Base-by-base conservation (phyloP, 441 rosid genomes). In the Oxalis stricta region DNA sequence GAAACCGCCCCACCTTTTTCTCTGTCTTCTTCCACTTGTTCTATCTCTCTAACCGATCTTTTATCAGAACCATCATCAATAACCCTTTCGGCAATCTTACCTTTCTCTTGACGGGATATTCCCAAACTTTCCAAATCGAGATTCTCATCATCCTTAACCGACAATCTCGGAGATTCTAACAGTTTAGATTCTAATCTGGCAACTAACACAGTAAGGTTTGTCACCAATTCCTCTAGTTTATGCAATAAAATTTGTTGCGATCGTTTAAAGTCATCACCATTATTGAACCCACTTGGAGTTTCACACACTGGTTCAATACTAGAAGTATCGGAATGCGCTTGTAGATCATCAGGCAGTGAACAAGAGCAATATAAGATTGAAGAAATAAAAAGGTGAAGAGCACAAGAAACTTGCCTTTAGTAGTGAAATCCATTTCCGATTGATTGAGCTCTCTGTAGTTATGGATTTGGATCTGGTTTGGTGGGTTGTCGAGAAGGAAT, bases 141-240 rank as follows among this genome's bases (percentile, higher is more conserved):
- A 28, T 37, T 24, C 37, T 44, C 60, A 36, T 50, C 64, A 36
- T 50, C 64, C 11, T 5, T 5, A 31, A 47, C 15, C 9, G 28
- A 32, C 31, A 55, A 36, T 24, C 44, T 52, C 0, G 47, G 43
- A 19, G 64, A 45, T 41, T 68, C 84, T 0, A 64, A 52, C 31
- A 83, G 39, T 50, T 52, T 72, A 3, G 69, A 53, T 38, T 86
- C 94, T 69, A 91, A 65, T 49, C 53, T 82, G 48, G 73, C 56
- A 20, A 81, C 87, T 53, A 86, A 34, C 31, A 71, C 79, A 24
- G 65, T 67, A 24, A 89, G 82, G 39, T 76, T 78, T 51, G 61
- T 83, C 50, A 82, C 85, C 46, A 85, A 56, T 13, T 76, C 89
- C 44, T 83, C 93, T 5, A 91, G 82, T 26, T 65, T 76, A 39